Percentiles rank a stretch among this genome's conserved stretches.
Conservation (phyloP, 2,329 filamentous ascomycete genomes). For the Xylariaceae sp. region DNA sequence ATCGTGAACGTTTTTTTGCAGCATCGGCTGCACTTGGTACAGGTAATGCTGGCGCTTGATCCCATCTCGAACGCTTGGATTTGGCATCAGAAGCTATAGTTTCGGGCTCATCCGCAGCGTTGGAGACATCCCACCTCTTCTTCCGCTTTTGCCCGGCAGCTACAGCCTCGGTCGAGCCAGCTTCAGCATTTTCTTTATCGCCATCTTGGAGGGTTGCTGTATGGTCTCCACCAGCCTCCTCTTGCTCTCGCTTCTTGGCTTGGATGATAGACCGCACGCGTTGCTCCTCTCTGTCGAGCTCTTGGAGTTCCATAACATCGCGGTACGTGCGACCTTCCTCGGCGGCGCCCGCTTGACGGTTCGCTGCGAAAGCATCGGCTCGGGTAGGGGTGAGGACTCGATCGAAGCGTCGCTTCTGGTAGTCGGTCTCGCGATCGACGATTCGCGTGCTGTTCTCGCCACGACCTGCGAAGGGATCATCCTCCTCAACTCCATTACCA, state of each 20-base stretch:
- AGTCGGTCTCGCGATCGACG: constrained; percentile 89
- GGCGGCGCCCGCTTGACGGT: constrained; percentile 62
- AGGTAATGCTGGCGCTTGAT: constrained; percentile 64
- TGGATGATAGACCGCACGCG: constrained; percentile 76
- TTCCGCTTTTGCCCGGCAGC: constrained; percentile 74
- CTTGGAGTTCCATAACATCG: constrained; percentile 84
- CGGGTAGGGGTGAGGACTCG: constrained; percentile 81
- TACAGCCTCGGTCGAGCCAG: constrained; percentile 61
- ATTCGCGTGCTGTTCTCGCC: constrained; percentile 88
- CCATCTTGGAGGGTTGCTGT: constrained; percentile 70
- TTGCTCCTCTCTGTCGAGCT: constrained; percentile 90
- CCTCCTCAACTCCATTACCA: constrained; percentile 82
- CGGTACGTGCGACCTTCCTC: constrained; percentile 78
- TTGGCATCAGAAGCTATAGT: constrained; percentile 55
- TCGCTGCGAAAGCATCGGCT: constrained; percentile 78
- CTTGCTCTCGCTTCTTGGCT: constrained; percentile 63
- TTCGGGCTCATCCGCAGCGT: constrained; percentile 46
- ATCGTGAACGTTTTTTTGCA: constrained; percentile 75
- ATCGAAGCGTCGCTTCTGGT: constrained; percentile 92
- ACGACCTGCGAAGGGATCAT: constrained; percentile 78
- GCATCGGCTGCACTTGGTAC: constrained; percentile 51
- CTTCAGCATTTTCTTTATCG: constrained; percentile 70
- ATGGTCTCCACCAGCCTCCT: constrained; percentile 58
- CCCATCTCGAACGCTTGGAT: constrained; percentile 80
- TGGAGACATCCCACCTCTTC: constrained; percentile 85